A percentile compares a stretch with the other conserved stretches of the same genome.
Conservation (phyloP, 2,329 filamentous ascomycete species). For the Monosporascus sp. region DNA sequence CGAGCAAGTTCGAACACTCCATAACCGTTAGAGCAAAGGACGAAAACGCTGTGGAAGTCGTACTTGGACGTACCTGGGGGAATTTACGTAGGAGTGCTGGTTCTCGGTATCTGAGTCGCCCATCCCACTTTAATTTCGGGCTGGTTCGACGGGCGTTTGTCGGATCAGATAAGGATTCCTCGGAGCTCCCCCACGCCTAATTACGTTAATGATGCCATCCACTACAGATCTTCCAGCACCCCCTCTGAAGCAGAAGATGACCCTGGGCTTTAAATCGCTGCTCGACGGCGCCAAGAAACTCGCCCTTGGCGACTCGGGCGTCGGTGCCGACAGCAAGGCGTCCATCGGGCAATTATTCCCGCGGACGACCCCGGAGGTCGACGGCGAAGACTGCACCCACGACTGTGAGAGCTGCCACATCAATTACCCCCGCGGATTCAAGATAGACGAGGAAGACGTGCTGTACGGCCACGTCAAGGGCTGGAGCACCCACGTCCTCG, state of each 20-base stretch:
- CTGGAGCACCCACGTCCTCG: conserved; percentile 84
- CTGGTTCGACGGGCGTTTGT: no score
- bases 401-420: conserved; percentile 81
- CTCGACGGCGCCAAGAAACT: conserved; percentile 32
- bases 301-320: conserved; percentile 18
- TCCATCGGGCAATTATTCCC: conserved; percentile 57
- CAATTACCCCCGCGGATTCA: conserved; percentile 65
- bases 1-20: no score
- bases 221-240: background rate
- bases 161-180: no score
- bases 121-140: no score
- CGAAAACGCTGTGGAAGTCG: no score
- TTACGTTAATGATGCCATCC: background rate
- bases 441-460: conserved; percentile 70
- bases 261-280: conserved; percentile 36
- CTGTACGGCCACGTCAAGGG: conserved; percentile 82
- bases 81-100: no score
- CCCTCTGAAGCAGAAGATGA: conserved; percentile 28
- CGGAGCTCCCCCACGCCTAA: no score
- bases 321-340: conserved; percentile 17
- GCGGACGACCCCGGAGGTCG: conserved; percentile 65
- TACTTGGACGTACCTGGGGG: no score
- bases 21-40: no score
- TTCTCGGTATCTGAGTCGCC: no score
- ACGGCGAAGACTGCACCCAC: conserved; percentile 83